Evolutionary conservation across 1,284 basidiomycete species (phyloP), one percentile per base, ranked within the genome.

Genomic region (Ganoderma multipileum): DNA sequence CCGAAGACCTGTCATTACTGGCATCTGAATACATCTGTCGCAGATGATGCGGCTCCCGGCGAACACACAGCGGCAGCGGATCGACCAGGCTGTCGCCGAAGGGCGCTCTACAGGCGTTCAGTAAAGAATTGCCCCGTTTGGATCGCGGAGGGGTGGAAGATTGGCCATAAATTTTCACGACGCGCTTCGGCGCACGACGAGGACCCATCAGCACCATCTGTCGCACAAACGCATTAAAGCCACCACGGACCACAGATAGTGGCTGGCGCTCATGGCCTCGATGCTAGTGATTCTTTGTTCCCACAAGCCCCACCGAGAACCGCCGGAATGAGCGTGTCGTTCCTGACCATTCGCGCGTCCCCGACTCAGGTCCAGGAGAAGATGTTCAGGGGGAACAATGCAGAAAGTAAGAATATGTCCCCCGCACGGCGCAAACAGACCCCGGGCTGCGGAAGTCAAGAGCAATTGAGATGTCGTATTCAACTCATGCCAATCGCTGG

Each of bases 1-100:
- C 61, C 41, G 61, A 62, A 62, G 41, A 62, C 8, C 61, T 44
- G 61, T 44, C 61, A 62, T 20, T 38, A 12, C 42, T 28, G 61
- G 23, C 42, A 28, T 20, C 38, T 62, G 59, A 36, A 42, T 41
- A 38, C 23, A 33, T 33, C 20, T 6, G 9, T n/a, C 55, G 55
- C 55, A 8, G 55, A 58, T 58, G 55, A 20, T 58, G 55, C 55
- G 55, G 55, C 55, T 33, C 33, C 20, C 55, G 20, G 33, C 18
- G 11, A 58, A 58, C 33, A 55, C 6, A 26, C 16, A 30, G 23
- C 47, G 47, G 47, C 47, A 50, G 47, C 47, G 9, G 55, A 33
- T 58, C 33, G 20, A 28, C 54, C 30, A 23, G 11, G n/a, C 9
- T 58, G 33, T 38, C 55, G 11, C 33, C 30, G 55, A 33, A 23